Evolutionary conservation across 164 flowering plant species (phyloP).

Genomic region (Macadamia integrifolia): DNA sequence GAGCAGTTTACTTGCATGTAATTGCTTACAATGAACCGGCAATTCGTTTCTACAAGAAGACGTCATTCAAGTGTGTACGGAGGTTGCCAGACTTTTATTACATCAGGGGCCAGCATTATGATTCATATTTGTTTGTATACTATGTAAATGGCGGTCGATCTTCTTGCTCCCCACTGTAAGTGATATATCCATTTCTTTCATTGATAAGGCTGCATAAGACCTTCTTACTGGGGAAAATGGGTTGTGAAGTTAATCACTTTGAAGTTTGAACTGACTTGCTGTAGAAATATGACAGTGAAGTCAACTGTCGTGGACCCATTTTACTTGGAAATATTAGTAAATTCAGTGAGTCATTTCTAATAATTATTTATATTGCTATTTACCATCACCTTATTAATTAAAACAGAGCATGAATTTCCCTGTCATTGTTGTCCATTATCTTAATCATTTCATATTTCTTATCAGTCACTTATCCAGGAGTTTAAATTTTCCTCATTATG

Average conservation of each 20-base stretch:
- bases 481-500: background rate
- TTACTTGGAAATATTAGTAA: background rate
- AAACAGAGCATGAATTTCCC: background rate
- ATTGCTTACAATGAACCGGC: slow-evolving; percentile 84
- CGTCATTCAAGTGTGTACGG: slow-evolving; percentile 73
- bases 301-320: background rate
- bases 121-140: slow-evolving; percentile 79
- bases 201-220: background rate
- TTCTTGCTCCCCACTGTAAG: slow-evolving; percentile 94
- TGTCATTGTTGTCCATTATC: background rate
- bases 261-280: background rate
- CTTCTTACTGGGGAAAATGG: background rate
- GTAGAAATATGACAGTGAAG: background rate
- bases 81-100: slow-evolving; percentile 65
- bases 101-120: slow-evolving; percentile 76
- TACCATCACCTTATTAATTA: background rate
- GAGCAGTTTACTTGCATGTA: slow-evolving; percentile 90
- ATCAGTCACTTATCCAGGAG: too few relatives aligned
- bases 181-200: slow-evolving; percentile 9
- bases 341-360: too few relatives aligned
- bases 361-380: too few relatives aligned
- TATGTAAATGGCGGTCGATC: slow-evolving; percentile 89
- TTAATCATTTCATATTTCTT: background rate
- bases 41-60: slow-evolving; percentile 73
- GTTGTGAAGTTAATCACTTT: too few relatives aligned